Percentiles rank a stretch among this genome's conserved stretches.
These are phyloP conservation scores for Arabidopsis suecica DNA, from an alignment of 345 rosid genomes.

Conservation along the genomic window DNA sequence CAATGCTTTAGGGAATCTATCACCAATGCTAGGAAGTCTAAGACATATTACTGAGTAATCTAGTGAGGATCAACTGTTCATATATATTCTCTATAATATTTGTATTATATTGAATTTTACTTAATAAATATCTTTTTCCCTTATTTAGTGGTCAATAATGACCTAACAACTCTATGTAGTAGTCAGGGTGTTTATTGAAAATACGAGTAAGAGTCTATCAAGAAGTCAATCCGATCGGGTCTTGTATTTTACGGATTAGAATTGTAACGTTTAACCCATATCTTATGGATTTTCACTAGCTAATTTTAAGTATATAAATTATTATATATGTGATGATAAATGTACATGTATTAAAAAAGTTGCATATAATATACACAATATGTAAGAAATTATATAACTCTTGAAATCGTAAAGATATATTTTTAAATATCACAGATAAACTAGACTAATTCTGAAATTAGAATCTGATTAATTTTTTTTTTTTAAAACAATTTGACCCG, in stretches of 20 bases:
- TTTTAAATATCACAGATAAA: too few relatives aligned
- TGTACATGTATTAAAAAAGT: too few relatives aligned
- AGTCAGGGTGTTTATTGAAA: background rate
- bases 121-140: background rate
- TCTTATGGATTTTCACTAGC: background rate
- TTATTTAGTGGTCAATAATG: background rate
- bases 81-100: slow-evolving; percentile 1
- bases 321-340: too few relatives aligned
- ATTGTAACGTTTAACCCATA: background rate
- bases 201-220: background rate
- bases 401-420: too few relatives aligned
- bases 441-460: too few relatives aligned
- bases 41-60: slow-evolving; percentile 10
- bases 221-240: background rate
- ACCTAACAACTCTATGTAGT: slow-evolving; percentile 3
- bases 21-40: slow-evolving; percentile 24
- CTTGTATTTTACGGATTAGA: background rate
- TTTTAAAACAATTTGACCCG: background rate
- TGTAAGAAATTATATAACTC: too few relatives aligned
- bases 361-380: too few relatives aligned
- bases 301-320: background rate
- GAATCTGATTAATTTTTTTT: too few relatives aligned
- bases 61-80: background rate
- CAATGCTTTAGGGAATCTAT: slow-evolving; percentile 23
- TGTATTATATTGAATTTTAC: background rate